A percentile compares a stretch with the other conserved stretches of the same genome.
Conservation (phyloP, 305 asterid genomes). For the Ruellia speciosa region DNA sequence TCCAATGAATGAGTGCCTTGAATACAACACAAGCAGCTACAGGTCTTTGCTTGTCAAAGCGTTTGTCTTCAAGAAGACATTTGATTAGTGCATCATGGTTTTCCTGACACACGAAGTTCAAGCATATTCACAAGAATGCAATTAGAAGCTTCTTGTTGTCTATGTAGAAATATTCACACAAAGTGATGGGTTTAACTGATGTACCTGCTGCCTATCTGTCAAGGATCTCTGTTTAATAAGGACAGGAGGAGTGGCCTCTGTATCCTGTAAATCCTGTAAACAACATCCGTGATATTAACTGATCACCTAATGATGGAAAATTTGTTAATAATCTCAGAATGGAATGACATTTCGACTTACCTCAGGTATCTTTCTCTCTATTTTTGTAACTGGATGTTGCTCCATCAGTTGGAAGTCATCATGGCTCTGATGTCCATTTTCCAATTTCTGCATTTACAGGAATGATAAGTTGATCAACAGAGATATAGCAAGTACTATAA, state of each 20-base stretch:
- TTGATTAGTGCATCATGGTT: slow-evolving; percentile 71
- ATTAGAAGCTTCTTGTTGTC: slow-evolving; percentile 5
- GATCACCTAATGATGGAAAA: slow-evolving; percentile 14
- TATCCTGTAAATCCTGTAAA: slow-evolving; percentile 71
- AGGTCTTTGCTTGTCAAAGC: slow-evolving; percentile 68
- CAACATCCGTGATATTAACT: slow-evolving; percentile 16
- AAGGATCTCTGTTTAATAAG: slow-evolving; percentile 83
- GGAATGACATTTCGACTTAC: slow-evolving; percentile 35
- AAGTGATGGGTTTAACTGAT: slow-evolving; percentile 18
- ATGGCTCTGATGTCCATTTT: slow-evolving; percentile 39
- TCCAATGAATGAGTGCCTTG: slow-evolving; percentile 83
- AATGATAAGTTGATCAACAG: slow-evolving; percentile 14
- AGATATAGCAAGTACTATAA: slow-evolving; percentile 19
- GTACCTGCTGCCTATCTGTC: slow-evolving; percentile 89
- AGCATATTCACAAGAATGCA: slow-evolving; percentile 21
- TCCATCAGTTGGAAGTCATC: slow-evolving; percentile 33
- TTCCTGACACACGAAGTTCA: slow-evolving; percentile 46
- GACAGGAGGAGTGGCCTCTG: slow-evolving; percentile 32
- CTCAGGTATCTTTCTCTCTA: slow-evolving; percentile 38
- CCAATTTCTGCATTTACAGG: slow-evolving; percentile 36
- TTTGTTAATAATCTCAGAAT: slow-evolving; percentile 8
- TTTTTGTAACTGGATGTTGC: slow-evolving; percentile 32
- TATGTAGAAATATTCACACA: background rate
- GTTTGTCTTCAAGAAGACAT: slow-evolving; percentile 73
- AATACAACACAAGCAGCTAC: slow-evolving; percentile 75